Percentiles rank a stretch among this genome's conserved stretches.
phyloP scores from a whole-genome alignment of 2,329 filamentous ascomycete species.

The Penicillium crustosum region DNA sequence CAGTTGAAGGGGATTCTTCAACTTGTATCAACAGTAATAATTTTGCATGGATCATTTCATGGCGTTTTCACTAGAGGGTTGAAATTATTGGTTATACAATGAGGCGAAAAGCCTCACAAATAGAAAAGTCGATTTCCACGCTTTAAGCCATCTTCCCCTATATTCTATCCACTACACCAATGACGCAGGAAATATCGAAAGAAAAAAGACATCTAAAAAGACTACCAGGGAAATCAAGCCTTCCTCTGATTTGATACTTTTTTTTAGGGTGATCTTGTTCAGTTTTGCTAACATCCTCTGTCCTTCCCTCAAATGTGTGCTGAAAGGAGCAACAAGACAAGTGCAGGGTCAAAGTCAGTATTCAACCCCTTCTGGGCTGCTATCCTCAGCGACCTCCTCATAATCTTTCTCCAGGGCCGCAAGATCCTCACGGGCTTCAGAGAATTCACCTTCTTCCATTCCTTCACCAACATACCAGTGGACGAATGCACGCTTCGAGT shows the following conservation, averaged over 20 bases:
- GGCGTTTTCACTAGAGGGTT: slow-evolving; percentile 1
- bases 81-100: background rate
- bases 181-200: too few species aligned
- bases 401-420: slow-evolving; percentile 85
- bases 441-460: slow-evolving; percentile 91
- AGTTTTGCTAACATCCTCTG: background rate
- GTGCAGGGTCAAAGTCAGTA: background rate
- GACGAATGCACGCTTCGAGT: slow-evolving; percentile 68
- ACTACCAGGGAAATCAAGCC: too few species aligned
- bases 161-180: too few species aligned
- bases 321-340: background rate
- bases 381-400: slow-evolving; percentile 68
- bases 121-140: background rate
- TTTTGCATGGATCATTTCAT: slow-evolving; percentile 2
- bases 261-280: background rate
- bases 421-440: slow-evolving; percentile 80
- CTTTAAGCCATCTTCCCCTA: too few species aligned
- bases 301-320: slow-evolving; percentile 1
- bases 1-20: background rate
- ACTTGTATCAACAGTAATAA: slow-evolving; percentile 1
- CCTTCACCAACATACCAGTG: slow-evolving; percentile 81
- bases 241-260: too few species aligned
- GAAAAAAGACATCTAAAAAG: background rate
- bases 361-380: background rate
- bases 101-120: background rate